Percentiles rank a stretch among this genome's conserved stretches.
These are phyloP conservation scores for Ophiognomonia clavigignenti-juglandacearum DNA, from an alignment of 2,329 filamentous ascomycete species.

Conservation along the genomic window DNA sequence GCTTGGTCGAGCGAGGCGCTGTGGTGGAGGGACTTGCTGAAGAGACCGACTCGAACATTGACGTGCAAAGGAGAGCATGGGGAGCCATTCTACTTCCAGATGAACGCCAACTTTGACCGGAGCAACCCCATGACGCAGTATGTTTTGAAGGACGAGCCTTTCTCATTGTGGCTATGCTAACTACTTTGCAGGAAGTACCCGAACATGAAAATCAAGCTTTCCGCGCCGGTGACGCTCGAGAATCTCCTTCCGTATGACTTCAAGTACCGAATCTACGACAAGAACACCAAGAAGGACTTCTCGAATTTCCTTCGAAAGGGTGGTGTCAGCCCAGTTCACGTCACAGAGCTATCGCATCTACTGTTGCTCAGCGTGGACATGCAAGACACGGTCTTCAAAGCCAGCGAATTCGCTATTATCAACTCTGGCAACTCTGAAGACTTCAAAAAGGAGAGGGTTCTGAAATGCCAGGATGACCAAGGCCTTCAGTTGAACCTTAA, in stretches of 20 bases:
- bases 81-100: conserved; percentile 94
- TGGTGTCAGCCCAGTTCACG: conserved; percentile 93
- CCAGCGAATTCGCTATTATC: conserved; percentile 96
- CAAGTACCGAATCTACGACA: conserved; percentile 98
- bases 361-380: conserved; percentile 90
- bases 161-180: conserved; percentile 25
- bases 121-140: conserved; percentile 75
- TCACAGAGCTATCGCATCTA: conserved; percentile 91
- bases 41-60: conserved; percentile 77
- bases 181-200: conserved; percentile 64
- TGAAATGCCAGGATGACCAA: conserved; percentile 80
- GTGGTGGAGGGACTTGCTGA: conserved; percentile 89
- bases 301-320: conserved; percentile 96
- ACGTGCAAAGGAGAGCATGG: conserved; percentile 83
- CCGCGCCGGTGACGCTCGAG: conserved; percentile 88
- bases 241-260: conserved; percentile 96
- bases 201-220: conserved; percentile 89
- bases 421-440: conserved; percentile 85
- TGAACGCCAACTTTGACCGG: conserved; percentile 80
- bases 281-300: conserved; percentile 98
- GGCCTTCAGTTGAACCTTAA: conserved; percentile 75
- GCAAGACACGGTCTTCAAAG: conserved; percentile 91
- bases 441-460: conserved; percentile 74
- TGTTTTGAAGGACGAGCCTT: conserved; percentile 21
- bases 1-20: conserved; percentile 86